Base-by-base conservation (phyloP, 208 protist species). In the Leptomonas pyrrhocoris region DNA sequence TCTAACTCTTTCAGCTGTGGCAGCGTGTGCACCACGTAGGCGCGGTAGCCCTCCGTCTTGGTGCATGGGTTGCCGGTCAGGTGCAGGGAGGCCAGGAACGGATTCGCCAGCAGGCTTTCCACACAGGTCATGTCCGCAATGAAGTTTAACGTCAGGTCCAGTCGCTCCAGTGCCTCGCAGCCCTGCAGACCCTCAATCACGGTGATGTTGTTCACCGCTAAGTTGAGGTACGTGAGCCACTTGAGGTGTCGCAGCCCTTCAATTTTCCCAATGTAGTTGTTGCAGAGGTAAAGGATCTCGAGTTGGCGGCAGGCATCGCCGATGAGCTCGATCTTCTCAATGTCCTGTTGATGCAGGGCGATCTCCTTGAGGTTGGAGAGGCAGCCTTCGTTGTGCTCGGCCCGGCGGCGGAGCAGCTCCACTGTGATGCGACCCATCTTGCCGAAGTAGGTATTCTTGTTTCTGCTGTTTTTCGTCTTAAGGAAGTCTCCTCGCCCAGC, bases 71-170 rank as follows among this genome's bases (percentile, higher is more conserved):
- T 99, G 13, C 98, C 98, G 1, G 94, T 97, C 16, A 99, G 78
- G 71, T 98, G 95, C 30, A 98, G 83, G 18, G 95, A 87, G 15
- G 81, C 76, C 1, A 99, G 81, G 49, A 89, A 81, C 5, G 83
- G 71, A 74, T 98, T 98, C 7, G 83, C 83, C 28, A 68, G 77
- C 57, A 99, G 85, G 0, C 60, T 70, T 40, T 80, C 61, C 8
- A 98, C 82, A 36, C 68, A 90, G 7, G 79, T 85, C n/a, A 98
- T 65, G 51, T 98, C 94, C 0, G 62, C 85, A 23, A 99, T 85
- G 66, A 98, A 99, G 81, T 99, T 99, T 28, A 94, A 66, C n/a
- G 98, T 99, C 38, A 99, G 80, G 63, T 99, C 98, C 4, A 99
- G 86, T 68, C 98, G 97, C 63, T 92, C 88, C 18, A 99, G 86